A percentile compares a stretch with the other conserved stretches of the same genome.
Evolutionary conservation across 2,329 filamentous ascomycete species (phyloP).

Genomic region (Thelonectria rubi): DNA sequence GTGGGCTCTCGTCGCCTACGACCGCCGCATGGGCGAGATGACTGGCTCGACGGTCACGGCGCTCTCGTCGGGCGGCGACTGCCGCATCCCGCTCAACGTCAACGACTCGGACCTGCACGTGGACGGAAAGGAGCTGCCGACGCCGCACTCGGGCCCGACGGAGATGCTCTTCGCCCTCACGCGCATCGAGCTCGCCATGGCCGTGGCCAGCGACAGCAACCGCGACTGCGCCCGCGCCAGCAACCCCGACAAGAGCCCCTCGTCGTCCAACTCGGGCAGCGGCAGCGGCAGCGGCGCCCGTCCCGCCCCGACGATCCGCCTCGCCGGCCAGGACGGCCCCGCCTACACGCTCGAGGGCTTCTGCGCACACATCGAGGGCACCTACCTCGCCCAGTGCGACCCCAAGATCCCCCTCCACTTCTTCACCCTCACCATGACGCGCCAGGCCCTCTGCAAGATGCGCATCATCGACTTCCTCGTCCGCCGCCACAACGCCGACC

Average conservation of each 20-base stretch:
- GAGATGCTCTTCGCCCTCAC: slow-evolving; percentile 69
- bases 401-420: slow-evolving; percentile 67
- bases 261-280: slow-evolving; percentile 13
- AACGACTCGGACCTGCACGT: slow-evolving; percentile 68
- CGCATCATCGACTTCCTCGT: slow-evolving; percentile 64
- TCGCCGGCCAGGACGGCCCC: slow-evolving; percentile 61
- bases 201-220: slow-evolving; percentile 58
- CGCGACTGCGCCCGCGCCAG: slow-evolving; percentile 48
- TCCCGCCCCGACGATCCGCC: slow-evolving; percentile 50
- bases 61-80: slow-evolving; percentile 62
- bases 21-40: slow-evolving; percentile 74
- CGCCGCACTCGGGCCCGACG: slow-evolving; percentile 60
- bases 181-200: slow-evolving; percentile 65
- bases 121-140: slow-evolving; percentile 64
- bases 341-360: slow-evolving; percentile 62
- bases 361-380: slow-evolving; percentile 63
- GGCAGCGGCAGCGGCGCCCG: slow-evolving; percentile 30
- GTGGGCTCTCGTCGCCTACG: slow-evolving; percentile 77
- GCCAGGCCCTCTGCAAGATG: slow-evolving; percentile 64
- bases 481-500: slow-evolving; percentile 54
- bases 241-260: slow-evolving; percentile 41
- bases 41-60: slow-evolving; percentile 66
- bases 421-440: slow-evolving; percentile 67
- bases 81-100: slow-evolving; percentile 67
- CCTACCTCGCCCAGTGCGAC: slow-evolving; percentile 66